phyloP scores from a whole-genome alignment of 305 asterid genomes.

The Fraxinus xanthoxyloides region DNA sequence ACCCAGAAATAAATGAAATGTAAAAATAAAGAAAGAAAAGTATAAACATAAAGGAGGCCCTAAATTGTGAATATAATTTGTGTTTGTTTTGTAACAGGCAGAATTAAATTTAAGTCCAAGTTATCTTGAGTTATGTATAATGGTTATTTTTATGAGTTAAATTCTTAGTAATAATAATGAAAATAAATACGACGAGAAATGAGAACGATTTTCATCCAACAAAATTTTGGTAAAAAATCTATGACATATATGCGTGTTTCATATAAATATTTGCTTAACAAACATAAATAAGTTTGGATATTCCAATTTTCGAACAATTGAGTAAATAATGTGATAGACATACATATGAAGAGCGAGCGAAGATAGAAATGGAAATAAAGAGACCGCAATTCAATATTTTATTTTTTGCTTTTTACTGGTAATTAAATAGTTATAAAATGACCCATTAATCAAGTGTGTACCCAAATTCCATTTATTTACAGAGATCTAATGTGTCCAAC shows the following conservation, averaged over 20 bases:
- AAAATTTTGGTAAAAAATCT: not conserved
- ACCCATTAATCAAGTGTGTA: not conserved
- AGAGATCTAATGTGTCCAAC: not conserved
- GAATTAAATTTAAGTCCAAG: not conserved
- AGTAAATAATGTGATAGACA: not conserved
- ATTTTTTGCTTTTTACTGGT: not conserved
- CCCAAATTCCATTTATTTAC: not conserved
- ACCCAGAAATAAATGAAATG: not conserved
- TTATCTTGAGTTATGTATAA: not conserved
- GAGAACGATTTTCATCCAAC: not conserved
- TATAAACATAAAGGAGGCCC: not conserved
- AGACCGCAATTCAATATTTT: not conserved
- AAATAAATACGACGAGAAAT: not conserved
- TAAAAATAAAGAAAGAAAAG: not conserved
- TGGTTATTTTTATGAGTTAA: not conserved
- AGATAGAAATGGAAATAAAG: not conserved
- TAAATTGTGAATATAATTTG: not conserved
- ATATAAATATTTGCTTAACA: not conserved
- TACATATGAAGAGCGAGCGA: not conserved
- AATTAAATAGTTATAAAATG: not conserved
- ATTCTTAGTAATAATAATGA: not conserved
- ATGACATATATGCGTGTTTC: not conserved
- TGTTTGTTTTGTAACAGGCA: not conserved
- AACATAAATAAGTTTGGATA: not conserved
- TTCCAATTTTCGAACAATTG: not conserved